Evolutionary conservation across 768 basidiomycete species (phyloP), one percentile per base, ranked within the genome.

Genomic region (Macrolepiota fuliginosa): DNA sequence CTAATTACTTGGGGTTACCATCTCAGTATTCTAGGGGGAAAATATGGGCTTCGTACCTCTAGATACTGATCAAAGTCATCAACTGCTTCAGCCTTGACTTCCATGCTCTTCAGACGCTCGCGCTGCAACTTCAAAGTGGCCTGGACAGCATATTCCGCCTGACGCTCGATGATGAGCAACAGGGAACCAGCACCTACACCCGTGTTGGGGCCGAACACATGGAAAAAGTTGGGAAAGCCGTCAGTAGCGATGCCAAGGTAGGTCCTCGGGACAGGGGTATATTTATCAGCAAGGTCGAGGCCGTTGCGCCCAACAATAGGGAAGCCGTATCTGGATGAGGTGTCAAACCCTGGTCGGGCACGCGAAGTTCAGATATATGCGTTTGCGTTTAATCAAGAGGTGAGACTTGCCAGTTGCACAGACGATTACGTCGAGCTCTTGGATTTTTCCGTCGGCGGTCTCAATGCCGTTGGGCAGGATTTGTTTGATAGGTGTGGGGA

Each of bases 221-320:
- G 75, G 75, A 88, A 88, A 80, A 81, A 83, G 71, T 88, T 89
- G n/a, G 89, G 88, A 71, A 89, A 88, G 7, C 83, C 85, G 51
- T 87, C 83, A 19, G 84, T 78, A 22, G 82, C 79, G 35, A 88
- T 68, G 6, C 82, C 77, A 5, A 90, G 76, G 69, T 90, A 90
- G 3, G 84, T 81, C 11, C 71, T 70, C 1, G 87, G 85, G 64
- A 84, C 76, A 2, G 86, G 83, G 1, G 70, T 75, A 70, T 83
- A 86, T 58, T 79, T 79, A n/a, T 83, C 77, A 56, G 78, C 77
- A 4, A 90, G 72, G 55, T 81, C 76, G 9, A 79, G 65, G 2
- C 86, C 85, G 22, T 77, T 71, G 12, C 83, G 81, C 4, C 86
- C 85, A 56, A 85, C 70, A 65, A 89, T 74, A 36, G 80, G 75